Evolutionary conservation across 495 filamentous ascomycete species (phyloP).

Genomic region (Rostrohypoxylon terebratum): DNA sequence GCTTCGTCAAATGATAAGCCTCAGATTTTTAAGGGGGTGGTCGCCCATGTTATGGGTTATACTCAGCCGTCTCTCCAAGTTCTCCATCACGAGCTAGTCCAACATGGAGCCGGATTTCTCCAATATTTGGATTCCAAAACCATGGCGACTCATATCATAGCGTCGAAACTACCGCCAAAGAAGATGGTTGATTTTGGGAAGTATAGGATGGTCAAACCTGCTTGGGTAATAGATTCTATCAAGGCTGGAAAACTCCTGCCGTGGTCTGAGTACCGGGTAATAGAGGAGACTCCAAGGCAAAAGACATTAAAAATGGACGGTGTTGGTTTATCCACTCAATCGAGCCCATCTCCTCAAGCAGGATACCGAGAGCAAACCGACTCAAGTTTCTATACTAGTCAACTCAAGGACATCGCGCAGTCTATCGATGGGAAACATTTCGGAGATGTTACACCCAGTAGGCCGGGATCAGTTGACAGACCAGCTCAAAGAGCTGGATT

Average conservation of each 20-base stretch:
- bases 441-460: slow-evolving; percentile 26
- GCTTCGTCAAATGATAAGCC: slow-evolving; percentile 72
- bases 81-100: slow-evolving; percentile 85
- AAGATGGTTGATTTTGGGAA: slow-evolving; percentile 85
- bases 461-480: background rate
- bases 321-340: slow-evolving; percentile 74
- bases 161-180: slow-evolving; percentile 88
- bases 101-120: slow-evolving; percentile 90
- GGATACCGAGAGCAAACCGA: slow-evolving; percentile 81
- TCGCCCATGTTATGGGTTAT: slow-evolving; percentile 92
- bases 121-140: slow-evolving; percentile 97
- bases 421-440: slow-evolving; percentile 31
- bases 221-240: slow-evolving; percentile 93
- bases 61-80: slow-evolving; percentile 91
- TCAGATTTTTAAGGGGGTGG: slow-evolving; percentile 87
- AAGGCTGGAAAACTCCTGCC: slow-evolving; percentile 81
- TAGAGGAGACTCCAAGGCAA: slow-evolving; percentile 83
- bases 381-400: slow-evolving; percentile 81
- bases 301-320: slow-evolving; percentile 76
- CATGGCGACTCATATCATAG: slow-evolving; percentile 93
- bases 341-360: slow-evolving; percentile 59
- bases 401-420: slow-evolving; percentile 63
- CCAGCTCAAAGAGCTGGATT: background rate
- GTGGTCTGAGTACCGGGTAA: slow-evolving; percentile 83
- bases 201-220: slow-evolving; percentile 95